phyloP scores from a whole-genome alignment of 2,329 filamentous ascomycete species.

The Neoscytalidium dimidiatum region DNA sequence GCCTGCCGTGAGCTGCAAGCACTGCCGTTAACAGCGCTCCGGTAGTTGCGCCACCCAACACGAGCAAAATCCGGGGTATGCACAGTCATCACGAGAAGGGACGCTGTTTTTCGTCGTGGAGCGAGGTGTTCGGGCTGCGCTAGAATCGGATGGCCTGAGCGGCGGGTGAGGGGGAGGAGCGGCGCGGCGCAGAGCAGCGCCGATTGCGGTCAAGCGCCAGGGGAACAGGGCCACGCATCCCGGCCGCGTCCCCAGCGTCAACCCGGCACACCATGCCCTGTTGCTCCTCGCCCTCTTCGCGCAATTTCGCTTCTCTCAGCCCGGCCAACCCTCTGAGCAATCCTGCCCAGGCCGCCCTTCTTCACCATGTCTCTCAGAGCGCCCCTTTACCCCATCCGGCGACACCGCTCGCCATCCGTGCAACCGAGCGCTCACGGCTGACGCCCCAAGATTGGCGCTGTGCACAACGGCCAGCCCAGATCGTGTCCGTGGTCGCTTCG shows the following conservation, averaged over 20 bases:
- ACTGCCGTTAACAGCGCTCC: neutral
- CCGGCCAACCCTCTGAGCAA: neutral
- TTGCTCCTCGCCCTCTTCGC: neutral
- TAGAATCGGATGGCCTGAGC: neutral
- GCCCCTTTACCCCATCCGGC: neutral
- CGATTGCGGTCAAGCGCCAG: slow-evolving; percentile 9
- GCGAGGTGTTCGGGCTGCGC: neutral
- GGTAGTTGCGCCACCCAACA: neutral
- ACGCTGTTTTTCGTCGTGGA: neutral
- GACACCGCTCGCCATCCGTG: neutral
- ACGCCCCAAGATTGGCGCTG: neutral
- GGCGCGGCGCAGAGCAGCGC: neutral
- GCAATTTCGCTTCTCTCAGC: slow-evolving; percentile 3
- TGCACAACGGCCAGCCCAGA: slow-evolving; percentile 9
- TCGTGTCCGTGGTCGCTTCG: neutral
- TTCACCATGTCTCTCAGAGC: neutral
- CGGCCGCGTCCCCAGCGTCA: neutral
- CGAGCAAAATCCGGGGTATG: neutral
- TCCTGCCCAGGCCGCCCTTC: neutral
- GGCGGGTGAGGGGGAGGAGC: neutral
- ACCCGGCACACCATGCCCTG: neutral
- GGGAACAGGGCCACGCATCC: neutral
- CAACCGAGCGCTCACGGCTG: neutral
- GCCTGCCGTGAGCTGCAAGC: neutral
- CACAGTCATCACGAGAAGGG: neutral